Conservation (phyloP, 2,329 filamentous ascomycete genomes). For the Xylaria sp. region DNA sequence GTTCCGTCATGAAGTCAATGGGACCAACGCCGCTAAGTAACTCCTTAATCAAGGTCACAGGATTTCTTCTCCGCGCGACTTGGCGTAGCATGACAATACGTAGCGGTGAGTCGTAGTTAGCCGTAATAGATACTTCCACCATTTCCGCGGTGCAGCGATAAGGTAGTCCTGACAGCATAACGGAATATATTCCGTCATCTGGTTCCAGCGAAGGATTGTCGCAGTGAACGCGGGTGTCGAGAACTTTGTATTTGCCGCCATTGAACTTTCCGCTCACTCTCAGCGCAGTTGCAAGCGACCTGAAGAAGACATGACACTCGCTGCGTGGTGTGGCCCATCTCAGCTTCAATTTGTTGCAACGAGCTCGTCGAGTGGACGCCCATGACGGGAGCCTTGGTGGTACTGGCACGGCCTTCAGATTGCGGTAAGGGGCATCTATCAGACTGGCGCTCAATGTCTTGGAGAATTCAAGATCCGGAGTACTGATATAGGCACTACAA, state of each 20-base stretch:
- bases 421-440: not conserved
- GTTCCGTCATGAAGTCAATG: conserved; percentile 21
- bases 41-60: not conserved
- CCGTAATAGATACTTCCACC: conserved; percentile 11
- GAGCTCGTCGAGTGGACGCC: conserved; percentile 31
- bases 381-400: conserved; percentile 27
- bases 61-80: not conserved
- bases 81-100: not conserved
- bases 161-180: conserved; percentile 20
- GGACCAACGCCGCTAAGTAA: conserved; percentile 13
- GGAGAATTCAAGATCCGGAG: conserved; percentile 24
- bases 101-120: conserved; percentile 4
- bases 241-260: conserved; percentile 20
- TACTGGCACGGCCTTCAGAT: conserved; percentile 22
- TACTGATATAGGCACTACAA: conserved; percentile 29
- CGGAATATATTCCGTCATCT: not conserved
- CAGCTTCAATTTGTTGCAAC: conserved; percentile 27
- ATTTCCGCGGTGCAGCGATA: conserved; percentile 3
- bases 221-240: conserved; percentile 3
- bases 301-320: not conserved
- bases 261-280: conserved; percentile 24
- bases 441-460: conserved; percentile 21
- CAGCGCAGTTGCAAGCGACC: not conserved
- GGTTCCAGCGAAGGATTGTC: not conserved
- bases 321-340: conserved; percentile 14